These are phyloP conservation scores for Metschnikowia vanudenii DNA, from an alignment of 805 yeast species.

Conservation along the genomic window DNA sequence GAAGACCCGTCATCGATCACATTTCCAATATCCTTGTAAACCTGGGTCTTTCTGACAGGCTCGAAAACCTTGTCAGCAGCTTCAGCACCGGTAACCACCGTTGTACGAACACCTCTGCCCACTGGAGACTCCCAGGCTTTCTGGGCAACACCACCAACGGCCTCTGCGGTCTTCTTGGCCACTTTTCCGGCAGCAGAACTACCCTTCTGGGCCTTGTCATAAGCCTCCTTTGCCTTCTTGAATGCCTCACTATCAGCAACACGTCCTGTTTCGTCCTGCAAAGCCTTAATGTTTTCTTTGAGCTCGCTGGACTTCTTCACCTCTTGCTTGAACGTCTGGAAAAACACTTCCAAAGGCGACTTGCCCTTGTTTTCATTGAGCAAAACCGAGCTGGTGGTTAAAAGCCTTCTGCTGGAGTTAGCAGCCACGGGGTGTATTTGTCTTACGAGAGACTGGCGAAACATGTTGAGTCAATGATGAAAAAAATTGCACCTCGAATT, in stretches of 20 bases:
- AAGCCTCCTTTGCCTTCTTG: conserved; percentile 90
- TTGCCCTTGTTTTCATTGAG: conserved; percentile 25
- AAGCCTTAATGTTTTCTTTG: conserved; percentile 88
- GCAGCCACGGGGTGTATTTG: conserved; percentile 9
- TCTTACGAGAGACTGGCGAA: conserved; percentile 18
- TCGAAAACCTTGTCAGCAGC: conserved; percentile 85
- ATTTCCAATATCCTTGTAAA: conserved; percentile 84
- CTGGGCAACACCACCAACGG: conserved; percentile 82
- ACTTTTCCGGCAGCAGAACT: conserved; percentile 69
- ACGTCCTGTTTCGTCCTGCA: conserved; percentile 93
- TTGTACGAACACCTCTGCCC: conserved; percentile 82
- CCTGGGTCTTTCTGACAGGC: conserved; percentile 88
- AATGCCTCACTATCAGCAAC: conserved; percentile 93
- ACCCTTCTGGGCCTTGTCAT: conserved; percentile 74
- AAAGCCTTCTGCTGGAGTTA: conserved; percentile 9
- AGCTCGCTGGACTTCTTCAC: conserved; percentile 88
- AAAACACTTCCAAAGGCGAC: conserved; percentile 88
- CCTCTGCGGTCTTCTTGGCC: conserved; percentile 87
- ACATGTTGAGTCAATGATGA: conserved; percentile 8
- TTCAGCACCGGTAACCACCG: conserved; percentile 80
- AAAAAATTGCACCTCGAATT: neutral
- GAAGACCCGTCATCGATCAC: conserved; percentile 92
- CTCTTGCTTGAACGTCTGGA: conserved; percentile 87
- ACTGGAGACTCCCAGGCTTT: conserved; percentile 97
- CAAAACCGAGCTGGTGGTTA: conserved; percentile 12